Evolutionary conservation across 106 monocot species (phyloP).

Genomic region (Allium sativum): DNA sequence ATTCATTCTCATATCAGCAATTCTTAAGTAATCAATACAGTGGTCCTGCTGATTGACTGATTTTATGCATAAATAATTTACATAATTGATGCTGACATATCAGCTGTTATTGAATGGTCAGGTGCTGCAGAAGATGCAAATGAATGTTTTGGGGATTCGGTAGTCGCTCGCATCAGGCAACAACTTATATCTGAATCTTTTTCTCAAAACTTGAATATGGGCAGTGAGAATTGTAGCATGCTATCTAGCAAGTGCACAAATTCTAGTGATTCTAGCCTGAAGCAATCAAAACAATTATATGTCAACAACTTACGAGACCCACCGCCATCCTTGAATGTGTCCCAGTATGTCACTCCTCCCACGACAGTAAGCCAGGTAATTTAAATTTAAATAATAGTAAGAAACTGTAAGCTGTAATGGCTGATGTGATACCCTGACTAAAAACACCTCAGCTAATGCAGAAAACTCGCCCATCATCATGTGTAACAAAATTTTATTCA

Average conservation of each 20-base stretch:
- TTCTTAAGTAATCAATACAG: too few species aligned
- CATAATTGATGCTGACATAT: too few species aligned
- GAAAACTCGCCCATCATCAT: too few species aligned
- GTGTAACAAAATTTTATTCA: too few species aligned
- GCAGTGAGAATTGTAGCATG: constrained; percentile 27
- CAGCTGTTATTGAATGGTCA: constrained; percentile 9
- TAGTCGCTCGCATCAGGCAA: constrained; percentile 49
- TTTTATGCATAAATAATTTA: too few species aligned
- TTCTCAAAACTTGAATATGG: constrained; percentile 29
- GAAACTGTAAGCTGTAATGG: too few species aligned
- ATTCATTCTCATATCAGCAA: not conserved
- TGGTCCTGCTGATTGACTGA: too few species aligned
- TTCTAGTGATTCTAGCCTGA: constrained; percentile 47
- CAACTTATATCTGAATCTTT: constrained; percentile 40
- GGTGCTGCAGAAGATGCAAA: constrained; percentile 74
- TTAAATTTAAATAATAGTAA: not conserved
- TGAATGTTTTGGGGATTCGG: constrained; percentile 67
- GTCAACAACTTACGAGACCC: constrained; percentile 34
- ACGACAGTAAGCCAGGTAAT: constrained; percentile 58
- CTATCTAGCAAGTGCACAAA: constrained; percentile 19
- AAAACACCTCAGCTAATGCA: too few species aligned
- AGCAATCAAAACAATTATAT: constrained; percentile 49
- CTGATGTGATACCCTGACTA: too few species aligned
- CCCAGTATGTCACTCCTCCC: constrained; percentile 77
- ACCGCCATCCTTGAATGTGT: constrained; percentile 17